phyloP scores from a whole-genome alignment of 805 yeast species.

The Starmerella kuoi region DNA sequence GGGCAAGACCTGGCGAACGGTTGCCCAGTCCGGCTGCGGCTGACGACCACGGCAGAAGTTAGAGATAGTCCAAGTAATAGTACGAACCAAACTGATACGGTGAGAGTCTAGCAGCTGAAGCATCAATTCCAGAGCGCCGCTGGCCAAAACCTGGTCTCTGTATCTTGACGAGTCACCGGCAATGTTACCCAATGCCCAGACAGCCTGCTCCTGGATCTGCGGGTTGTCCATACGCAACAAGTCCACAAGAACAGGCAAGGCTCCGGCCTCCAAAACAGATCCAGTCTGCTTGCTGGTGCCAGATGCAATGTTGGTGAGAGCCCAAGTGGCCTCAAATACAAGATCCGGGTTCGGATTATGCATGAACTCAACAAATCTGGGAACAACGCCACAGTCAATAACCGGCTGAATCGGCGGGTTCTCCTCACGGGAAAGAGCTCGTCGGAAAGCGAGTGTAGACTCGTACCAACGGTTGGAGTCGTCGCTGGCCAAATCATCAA shows the following conservation, averaged over 20 bases:
- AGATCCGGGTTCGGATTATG: constrained; percentile 61
- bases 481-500: constrained; percentile 61
- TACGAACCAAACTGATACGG: constrained; percentile 72
- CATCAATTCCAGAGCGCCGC: constrained; percentile 84
- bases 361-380: constrained; percentile 80
- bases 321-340: constrained; percentile 99
- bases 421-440: constrained; percentile 81
- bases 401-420: constrained; percentile 94
- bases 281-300: constrained; percentile 83
- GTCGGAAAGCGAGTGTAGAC: constrained; percentile 88
- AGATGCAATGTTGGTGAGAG: constrained; percentile 94
- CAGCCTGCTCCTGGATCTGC: constrained; percentile 96
- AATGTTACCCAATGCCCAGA: constrained; percentile 98
- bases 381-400: constrained; percentile 86
- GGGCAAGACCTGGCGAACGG: constrained; percentile 79
- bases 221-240: constrained; percentile 66
- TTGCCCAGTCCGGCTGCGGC: constrained; percentile 92
- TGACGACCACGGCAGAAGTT: constrained; percentile 92
- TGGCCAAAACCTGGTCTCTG: constrained; percentile 77
- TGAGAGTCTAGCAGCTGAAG: constrained; percentile 67
- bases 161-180: constrained; percentile 91
- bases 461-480: constrained; percentile 70
- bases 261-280: constrained; percentile 84
- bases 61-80: constrained; percentile 96
- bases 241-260: constrained; percentile 82